These are phyloP conservation scores for Ceratocystis papillata DNA, from an alignment of 2,329 filamentous ascomycete species.

Conservation along the genomic window DNA sequence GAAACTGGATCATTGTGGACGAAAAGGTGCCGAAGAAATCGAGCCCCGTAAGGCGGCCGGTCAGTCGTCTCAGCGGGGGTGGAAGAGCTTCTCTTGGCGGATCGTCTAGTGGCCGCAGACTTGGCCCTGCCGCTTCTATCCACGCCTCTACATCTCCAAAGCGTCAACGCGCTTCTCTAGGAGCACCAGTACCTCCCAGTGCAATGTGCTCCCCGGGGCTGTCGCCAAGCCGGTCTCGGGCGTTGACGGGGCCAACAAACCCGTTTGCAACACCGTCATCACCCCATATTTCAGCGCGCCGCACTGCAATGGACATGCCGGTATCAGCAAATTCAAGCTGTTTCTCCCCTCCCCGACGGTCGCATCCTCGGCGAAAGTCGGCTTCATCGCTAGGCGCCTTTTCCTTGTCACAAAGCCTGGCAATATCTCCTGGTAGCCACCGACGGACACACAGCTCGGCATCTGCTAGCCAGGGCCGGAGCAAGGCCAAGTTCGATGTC, in stretches of 20 bases:
- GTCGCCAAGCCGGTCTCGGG: background rate
- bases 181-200: background rate
- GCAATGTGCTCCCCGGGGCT: background rate
- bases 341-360: slow-evolving; percentile 35
- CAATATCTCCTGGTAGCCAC: slow-evolving; percentile 3
- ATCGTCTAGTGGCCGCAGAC: background rate
- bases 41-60: background rate
- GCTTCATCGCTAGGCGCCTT: background rate
- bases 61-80: background rate
- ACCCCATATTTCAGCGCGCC: background rate
- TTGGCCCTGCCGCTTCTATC: slow-evolving; percentile 26
- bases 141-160: slow-evolving; percentile 18
- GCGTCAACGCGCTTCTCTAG: background rate
- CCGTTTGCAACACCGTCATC: background rate
- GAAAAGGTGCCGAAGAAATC: slow-evolving; percentile 28
- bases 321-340: background rate
- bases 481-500: slow-evolving; percentile 24
- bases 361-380: background rate
- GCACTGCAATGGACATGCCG: background rate
- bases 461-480: background rate
- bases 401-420: slow-evolving; percentile 5
- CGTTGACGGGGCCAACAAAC: background rate
- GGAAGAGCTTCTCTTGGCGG: background rate
- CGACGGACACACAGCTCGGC: slow-evolving; percentile 13
- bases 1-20: slow-evolving; percentile 61